Evolutionary conservation across 2,329 filamentous ascomycete species (phyloP), one percentile per base, ranked within the genome.

Genomic region (Elsinoe ampelina): DNA sequence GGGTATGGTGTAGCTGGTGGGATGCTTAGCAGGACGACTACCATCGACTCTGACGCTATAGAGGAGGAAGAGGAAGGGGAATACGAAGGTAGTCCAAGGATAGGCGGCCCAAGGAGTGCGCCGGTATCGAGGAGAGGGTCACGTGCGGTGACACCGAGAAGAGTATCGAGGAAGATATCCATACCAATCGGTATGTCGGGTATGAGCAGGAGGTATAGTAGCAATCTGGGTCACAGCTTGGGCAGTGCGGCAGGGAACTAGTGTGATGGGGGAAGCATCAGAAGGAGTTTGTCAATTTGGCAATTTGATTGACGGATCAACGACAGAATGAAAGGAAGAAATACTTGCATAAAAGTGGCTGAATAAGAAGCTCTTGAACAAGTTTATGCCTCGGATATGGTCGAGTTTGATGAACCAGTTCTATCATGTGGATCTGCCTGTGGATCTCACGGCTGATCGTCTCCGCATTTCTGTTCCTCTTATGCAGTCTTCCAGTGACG

Each of bases 181-280:
- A 70, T 74, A 30, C 75, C 75, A 0, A 67, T 77, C 34, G 75
- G 75, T 1, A 74, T 76, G 72, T 73, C 73, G 11, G 73, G 73
- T 0, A 74, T 77, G 45, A 67, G 72, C 45, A 64, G 74, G 48
- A 60, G 73, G 20, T 69, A 72, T 55, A 76, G 73, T 58, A 74
- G 73, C 30, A 77, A 76, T 59, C 58, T 77, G 26, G 75, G 73
- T 3, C 67, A 70, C 58, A 69, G 66, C 47, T 61, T 68, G 36
- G 67, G 67, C 5, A 67, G 64, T 58, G 61, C 64, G 41, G 64
- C 62, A 22, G 54, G 54, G 1, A 30, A 56, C 13, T 30, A 30
- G 26, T 47, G 48, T 39, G n/a, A 3, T 52, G 15, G 7, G 11
- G 12, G 19, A 15, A 26, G 20, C 10, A 26, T 26, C 17, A 22